Base-by-base conservation (phyloP, 768 basidiomycete species). In the Auriscalpium orientale region DNA sequence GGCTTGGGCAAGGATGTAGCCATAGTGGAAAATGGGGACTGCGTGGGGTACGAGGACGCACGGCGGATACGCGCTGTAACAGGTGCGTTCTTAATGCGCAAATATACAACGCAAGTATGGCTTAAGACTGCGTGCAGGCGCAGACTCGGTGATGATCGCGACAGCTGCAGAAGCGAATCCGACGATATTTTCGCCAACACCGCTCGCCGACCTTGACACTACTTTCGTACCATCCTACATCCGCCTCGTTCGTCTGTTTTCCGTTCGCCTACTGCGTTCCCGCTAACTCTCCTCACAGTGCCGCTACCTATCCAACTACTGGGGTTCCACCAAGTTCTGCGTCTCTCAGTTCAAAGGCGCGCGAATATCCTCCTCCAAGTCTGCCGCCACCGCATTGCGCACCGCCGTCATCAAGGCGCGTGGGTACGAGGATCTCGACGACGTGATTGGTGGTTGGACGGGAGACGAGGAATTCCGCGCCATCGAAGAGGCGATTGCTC, bases 91-190 rank as follows among this genome's bases (percentile, higher is more conserved):
- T 13, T 16, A 46, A 8, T 40, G 8, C 28, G 20, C 12, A 11
- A 22, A 12, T n/a, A 16, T 34, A 16, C n/a, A 12, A 2, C 33
- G 28, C 36, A 34, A 2, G 18, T 35, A 37, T n/a, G 28, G 18
- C 13, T 48, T 22, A 15, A 10, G 18, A 8, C 6, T 56, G 8
- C 46, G 15, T 5, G 28, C 53, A 88, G 87, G 85, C 3, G 92
- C 91, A 11, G 83, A 89, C 64, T 94, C 92, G 0, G 85, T 93
- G 43, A 99, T 99, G 97, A 88, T 99, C 43, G 97, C 97, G 20
- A 87, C 94, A 6, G 93, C 87, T 1, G 97, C 95, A 7, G 97
- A 99, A 70, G 72, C 86, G 5, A 99, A 98, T 69, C 91, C 93
- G 0, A 85, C 89, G 0, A 88, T 92, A 62, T 98, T 98, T 75